Evolutionary conservation across 352 stramenopile genomes (phyloP), one percentile per base, ranked within the genome.

Genomic region (Globisporangium uncinulatum): DNA sequence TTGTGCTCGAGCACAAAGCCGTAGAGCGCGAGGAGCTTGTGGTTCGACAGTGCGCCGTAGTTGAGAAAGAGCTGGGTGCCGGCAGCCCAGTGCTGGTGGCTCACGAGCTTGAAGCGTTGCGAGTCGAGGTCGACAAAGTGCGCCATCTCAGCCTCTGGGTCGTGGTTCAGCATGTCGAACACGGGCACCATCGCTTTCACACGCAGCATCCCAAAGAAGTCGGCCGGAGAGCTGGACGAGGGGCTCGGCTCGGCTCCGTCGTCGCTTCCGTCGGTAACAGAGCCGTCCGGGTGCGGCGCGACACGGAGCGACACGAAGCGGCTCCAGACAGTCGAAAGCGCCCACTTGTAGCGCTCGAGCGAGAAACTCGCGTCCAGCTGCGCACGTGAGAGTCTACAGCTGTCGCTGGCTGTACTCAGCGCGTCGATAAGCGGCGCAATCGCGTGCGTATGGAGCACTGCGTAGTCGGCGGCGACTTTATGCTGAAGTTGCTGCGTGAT

Each of bases 151-250:
- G 79, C 83, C 55, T 77, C 67, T 10, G 81, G 79, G 60, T 90
- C 74, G 62, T 94, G 81, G 64, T 94, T 94, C 51, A 94, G 67
- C 81, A 94, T 92, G 64, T 94, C 83, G 44, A 94, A 94, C 24
- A 94, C 83, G 0, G 83, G 83, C 10, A 88, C 76, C 83, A 94
- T 94, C 4, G 77, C 80, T 62, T 94, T 94, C 52, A 86, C 67
- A 20, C 61, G 62, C 51, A 69, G 56, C 37, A 74, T 76, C 17
- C 57, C 51, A n/a, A 55, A 54, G 3, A 53, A 62, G 21, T n/a
- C 45, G 6, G 36, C 29, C 1, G 21, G 43, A 3, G 24, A 48
- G 11, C 54, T 55, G 21, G 31, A 57, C 14, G 14, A 9, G 24
- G 24, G 4, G 24, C 24, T 29, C 4, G 24, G 24, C 24, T 29